These are phyloP conservation scores for Petunia hybrid DNA, from an alignment of 305 asterid species.

Conservation along the genomic window DNA sequence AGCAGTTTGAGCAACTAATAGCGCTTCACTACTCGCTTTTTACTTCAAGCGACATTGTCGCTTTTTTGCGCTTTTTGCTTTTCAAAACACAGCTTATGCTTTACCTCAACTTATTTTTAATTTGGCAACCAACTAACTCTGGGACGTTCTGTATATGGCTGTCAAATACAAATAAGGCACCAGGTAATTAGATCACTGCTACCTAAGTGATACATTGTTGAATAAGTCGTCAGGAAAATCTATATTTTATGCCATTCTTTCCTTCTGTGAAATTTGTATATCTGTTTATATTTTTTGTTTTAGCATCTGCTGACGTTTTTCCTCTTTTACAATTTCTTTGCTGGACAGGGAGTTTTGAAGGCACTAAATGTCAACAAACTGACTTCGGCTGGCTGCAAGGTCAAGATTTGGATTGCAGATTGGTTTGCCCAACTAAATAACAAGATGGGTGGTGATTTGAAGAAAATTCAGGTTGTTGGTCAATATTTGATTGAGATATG, in stretches of 20 bases:
- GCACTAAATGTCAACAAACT: constrained; percentile 86
- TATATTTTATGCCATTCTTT: neutral
- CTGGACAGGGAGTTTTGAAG: constrained; percentile 83
- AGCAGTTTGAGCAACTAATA: too few relatives aligned
- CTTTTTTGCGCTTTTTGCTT: too few relatives aligned
- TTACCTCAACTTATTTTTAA: neutral
- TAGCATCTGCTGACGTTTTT: constrained; percentile 18
- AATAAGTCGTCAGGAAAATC: neutral
- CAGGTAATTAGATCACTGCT: constrained; percentile 12
- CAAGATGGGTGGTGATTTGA: constrained; percentile 92
- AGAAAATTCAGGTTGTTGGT: constrained; percentile 77
- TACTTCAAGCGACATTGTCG: too few relatives aligned
- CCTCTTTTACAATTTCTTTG: constrained; percentile 19
- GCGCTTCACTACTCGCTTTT: too few relatives aligned
- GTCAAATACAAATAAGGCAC: constrained; percentile 12
- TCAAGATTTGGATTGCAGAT: constrained; percentile 91
- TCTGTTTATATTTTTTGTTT: neutral
- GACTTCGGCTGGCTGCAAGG: constrained; percentile 85
- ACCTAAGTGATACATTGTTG: constrained; percentile 1
- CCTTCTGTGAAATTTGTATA: constrained; percentile 6
- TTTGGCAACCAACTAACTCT: neutral
- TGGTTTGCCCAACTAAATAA: constrained; percentile 91
- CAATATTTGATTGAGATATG: constrained; percentile 84
- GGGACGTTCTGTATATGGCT: neutral
- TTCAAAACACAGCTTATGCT: neutral